Percentiles rank a stretch among this genome's conserved stretches.
Evolutionary conservation across 176 grass and related monocot species (phyloP).

Genomic region (Musa beccarii): DNA sequence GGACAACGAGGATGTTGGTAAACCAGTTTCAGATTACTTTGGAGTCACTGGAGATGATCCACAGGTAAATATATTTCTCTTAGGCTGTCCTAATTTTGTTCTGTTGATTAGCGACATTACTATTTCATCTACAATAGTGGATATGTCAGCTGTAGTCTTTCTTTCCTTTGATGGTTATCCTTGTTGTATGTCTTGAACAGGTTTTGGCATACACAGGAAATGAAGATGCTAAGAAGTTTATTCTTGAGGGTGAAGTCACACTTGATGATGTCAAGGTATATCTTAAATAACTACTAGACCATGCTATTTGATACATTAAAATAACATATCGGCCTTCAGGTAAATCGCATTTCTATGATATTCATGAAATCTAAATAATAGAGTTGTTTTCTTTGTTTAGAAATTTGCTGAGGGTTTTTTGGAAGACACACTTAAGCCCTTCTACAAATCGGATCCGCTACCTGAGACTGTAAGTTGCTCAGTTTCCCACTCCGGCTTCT

Average conservation of each 20-base stretch:
- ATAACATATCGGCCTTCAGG: not conserved
- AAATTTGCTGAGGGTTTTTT: conserved; percentile 70
- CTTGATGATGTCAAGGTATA: conserved; percentile 53
- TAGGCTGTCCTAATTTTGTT: not conserved
- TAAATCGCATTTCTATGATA: not conserved
- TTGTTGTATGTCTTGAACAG: conserved; percentile 25
- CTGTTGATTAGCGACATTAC: not conserved
- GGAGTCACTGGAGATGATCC: conserved; percentile 60
- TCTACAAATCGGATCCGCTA: conserved; percentile 79
- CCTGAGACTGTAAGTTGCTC: conserved; percentile 57
- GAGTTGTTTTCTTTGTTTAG: conserved; percentile 17
- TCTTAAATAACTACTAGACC: not conserved
- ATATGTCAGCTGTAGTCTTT: not conserved
- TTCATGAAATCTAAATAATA: not conserved
- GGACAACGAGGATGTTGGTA: conserved; percentile 72
- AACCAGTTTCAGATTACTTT: conserved; percentile 84
- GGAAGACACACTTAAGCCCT: conserved; percentile 71
- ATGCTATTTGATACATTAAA: not conserved
- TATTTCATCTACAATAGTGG: not conserved
- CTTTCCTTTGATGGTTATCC: too few species aligned
- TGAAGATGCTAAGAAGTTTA: conserved; percentile 77
- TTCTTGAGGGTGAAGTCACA: conserved; percentile 54
- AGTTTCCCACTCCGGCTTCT: conserved; percentile 1
- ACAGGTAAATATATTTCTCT: conserved; percentile 30
- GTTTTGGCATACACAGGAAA: conserved; percentile 91